Conservation (phyloP, 2,329 filamentous ascomycete species). For the Colletotrichum sp. region DNA sequence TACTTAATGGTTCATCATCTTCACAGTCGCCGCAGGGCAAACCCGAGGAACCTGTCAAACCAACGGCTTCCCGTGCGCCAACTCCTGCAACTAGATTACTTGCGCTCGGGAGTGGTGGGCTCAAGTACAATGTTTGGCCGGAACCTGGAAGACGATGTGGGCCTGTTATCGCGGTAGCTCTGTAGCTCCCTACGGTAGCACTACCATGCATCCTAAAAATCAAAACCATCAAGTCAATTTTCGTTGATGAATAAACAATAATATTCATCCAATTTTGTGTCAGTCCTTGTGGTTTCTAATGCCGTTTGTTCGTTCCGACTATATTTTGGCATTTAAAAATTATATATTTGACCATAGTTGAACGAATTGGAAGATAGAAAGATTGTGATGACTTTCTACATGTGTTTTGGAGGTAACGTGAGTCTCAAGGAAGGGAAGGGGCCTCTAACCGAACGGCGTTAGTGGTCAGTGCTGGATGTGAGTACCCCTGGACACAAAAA, state of each 20-base stretch:
- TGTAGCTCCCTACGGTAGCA: neutral
- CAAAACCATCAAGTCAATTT: neutral
- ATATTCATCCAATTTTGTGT: neutral
- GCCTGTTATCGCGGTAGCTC: neutral
- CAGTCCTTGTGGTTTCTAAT: fast-evolving
- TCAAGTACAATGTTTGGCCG: neutral
- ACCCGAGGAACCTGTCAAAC: neutral
- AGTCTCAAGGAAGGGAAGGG: neutral
- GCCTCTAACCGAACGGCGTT: neutral
- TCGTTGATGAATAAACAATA: neutral
- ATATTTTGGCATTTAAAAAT: too few species aligned
- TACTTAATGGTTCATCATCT: neutral
- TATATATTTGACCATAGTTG: fast-evolving
- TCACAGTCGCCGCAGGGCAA: neutral
- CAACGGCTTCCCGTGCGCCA: neutral
- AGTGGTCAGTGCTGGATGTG: neutral
- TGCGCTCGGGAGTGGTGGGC: neutral
- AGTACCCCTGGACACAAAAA: neutral
- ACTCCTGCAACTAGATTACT: neutral
- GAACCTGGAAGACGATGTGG: neutral
- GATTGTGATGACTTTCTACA: neutral
- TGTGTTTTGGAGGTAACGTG: neutral
- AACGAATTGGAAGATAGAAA: neutral
- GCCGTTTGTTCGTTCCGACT: too few species aligned
- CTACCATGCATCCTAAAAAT: neutral